phyloP scores from a whole-genome alignment of 768 basidiomycete genomes.

The Russula sp. region DNA sequence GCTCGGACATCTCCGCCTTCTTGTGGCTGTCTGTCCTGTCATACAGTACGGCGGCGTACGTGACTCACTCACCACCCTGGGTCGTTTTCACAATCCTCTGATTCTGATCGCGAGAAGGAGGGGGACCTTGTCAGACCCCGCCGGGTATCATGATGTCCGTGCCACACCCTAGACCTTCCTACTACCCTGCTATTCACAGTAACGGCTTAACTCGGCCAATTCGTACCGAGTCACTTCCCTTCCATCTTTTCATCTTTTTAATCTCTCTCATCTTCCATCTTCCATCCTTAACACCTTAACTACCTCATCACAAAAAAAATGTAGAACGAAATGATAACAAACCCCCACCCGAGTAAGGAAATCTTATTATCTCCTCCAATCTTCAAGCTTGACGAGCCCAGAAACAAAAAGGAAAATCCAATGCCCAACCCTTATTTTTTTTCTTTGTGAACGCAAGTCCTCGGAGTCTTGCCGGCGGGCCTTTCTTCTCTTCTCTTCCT shows the following conservation, averaged over 20 bases:
- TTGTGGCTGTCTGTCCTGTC: not conserved
- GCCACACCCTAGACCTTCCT: not conserved
- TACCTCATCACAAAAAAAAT: not conserved
- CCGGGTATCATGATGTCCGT: not conserved
- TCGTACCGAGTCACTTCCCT: not conserved
- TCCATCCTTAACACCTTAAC: not conserved
- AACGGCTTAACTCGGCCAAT: not conserved
- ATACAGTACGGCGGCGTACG: not conserved
- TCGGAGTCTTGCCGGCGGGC: not conserved
- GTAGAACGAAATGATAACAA: not conserved
- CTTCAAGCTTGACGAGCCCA: not conserved
- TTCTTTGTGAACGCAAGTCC: not conserved
- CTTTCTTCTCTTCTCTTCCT: not conserved
- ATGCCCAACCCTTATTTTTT: not conserved
- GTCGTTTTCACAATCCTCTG: not conserved
- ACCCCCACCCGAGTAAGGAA: not conserved
- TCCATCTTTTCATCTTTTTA: not conserved
- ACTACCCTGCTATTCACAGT: not conserved
- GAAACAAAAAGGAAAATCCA: not conserved
- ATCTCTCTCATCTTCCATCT: not conserved
- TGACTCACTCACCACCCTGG: not conserved
- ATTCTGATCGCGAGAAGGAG: not conserved
- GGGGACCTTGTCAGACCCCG: not conserved
- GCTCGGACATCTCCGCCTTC: not conserved
- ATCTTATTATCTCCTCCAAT: not conserved